Conservation (phyloP, 352 stramenopile genomes). For the Phytophthora sp. region DNA sequence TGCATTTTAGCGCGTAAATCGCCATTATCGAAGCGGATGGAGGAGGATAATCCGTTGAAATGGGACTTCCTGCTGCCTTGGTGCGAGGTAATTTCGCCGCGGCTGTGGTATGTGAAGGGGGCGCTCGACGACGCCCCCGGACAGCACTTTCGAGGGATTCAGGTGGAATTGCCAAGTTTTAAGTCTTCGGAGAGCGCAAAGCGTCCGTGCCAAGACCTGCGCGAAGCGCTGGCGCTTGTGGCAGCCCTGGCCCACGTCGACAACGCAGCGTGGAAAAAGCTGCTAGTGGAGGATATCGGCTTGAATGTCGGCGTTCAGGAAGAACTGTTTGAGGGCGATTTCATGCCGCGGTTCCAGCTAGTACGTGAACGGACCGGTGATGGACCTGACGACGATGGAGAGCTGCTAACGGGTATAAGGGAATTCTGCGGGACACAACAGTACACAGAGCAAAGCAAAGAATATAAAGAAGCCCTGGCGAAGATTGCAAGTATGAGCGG, state of each 20-base stretch:
- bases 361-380: background rate
- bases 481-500: constrained; percentile 15
- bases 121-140: constrained; percentile 4
- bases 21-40: constrained; percentile 3
- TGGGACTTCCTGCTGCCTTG: constrained; percentile 34
- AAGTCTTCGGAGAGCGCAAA: background rate
- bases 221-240: constrained; percentile 23
- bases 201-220: background rate
- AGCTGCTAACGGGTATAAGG: constrained; percentile 12
- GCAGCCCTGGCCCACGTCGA: constrained; percentile 32
- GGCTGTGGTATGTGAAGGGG: constrained; percentile 19
- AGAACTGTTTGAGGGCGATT: constrained; percentile 15
- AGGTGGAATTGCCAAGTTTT: constrained; percentile 20
- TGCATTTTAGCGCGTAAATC: no score
- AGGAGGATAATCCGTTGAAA: constrained; percentile 10
- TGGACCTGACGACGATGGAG: constrained; percentile 2
- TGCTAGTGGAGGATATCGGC: constrained; percentile 17
- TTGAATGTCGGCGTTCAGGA: constrained; percentile 16
- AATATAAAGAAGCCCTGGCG: constrained; percentile 19
- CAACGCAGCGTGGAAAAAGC: constrained; percentile 25
- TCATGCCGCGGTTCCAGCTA: constrained; percentile 28
- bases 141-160: constrained; percentile 20
- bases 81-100: constrained; percentile 9
- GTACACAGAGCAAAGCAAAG: constrained; percentile 11
- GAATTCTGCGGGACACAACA: constrained; percentile 30